Base-by-base conservation (phyloP, 2,329 filamentous ascomycete species). In the Botrytis fabae region DNA sequence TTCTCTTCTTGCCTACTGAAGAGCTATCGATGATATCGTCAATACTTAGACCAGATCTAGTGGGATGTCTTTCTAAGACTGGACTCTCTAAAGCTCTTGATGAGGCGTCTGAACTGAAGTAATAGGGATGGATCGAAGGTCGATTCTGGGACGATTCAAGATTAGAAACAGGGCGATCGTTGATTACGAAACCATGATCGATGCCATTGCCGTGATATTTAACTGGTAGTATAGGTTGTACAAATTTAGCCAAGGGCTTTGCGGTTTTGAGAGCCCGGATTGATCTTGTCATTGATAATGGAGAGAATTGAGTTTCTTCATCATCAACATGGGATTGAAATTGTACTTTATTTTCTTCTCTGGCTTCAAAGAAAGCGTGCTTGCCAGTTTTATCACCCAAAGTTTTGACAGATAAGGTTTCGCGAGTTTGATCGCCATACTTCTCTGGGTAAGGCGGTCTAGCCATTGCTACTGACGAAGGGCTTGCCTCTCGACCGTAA, bases 391-490 rank as follows among this genome's bases (percentile, higher is more conserved):
- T 79, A 4, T 78, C 76, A 40, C 77, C 78, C 32, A 80, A 71
- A 28, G 74, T 71, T 54, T 76, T 76, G 9, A 73, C 64, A 59
- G 70, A 70, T 44, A 35, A 42, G 40, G 35, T 42, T 14, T 69
- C 44, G 8, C 4, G 28, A 42, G 25, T 20, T 66, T 54, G 46
- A 28, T 35, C 59, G 32, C n/a, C 20, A 8, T 44, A 22, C 35
- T 6, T 25, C 35, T 66, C 54, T 10, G 16, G 16, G 32, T 71
- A 25, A 63, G 60, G 35, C 32, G 40, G 25, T 57, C 8, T 44
- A 16, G 62, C 80, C 79, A 83, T 81, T 61, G 82, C 82, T 32
- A 81, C 81, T 74, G 83, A 81, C 14, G 82, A 82, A 66, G 81
- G 82, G 75, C 82, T 83, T 62, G 80, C 78, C 22, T 79, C 77